A percentile compares a stretch with the other conserved stretches of the same genome.
Evolutionary conservation across 164 flowering plant genomes (phyloP).

Genomic region (Brasenia schreberi): DNA sequence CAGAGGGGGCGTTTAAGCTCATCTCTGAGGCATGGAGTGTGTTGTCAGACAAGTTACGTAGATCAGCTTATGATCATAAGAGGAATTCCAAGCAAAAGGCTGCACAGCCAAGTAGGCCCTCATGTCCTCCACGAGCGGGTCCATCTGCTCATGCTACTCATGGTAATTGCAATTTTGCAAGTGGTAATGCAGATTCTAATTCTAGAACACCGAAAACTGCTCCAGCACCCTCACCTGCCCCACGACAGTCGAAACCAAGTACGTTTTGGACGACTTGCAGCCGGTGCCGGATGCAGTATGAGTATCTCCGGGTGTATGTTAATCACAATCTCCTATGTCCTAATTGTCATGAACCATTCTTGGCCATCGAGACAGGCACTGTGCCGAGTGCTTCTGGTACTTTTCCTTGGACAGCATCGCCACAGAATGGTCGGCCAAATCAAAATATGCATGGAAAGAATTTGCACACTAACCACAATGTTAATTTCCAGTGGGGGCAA

Average conservation of each 20-base stretch:
- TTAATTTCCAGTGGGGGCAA: slow-evolving; percentile 42
- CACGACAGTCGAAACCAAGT: slow-evolving; percentile 20
- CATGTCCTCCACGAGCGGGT: slow-evolving; percentile 8
- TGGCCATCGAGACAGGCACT: slow-evolving; percentile 46
- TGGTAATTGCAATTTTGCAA: background rate
- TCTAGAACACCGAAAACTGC: slow-evolving; percentile 1
- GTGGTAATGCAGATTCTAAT: background rate
- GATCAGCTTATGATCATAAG: slow-evolving; percentile 49
- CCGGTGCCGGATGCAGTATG: slow-evolving; percentile 67
- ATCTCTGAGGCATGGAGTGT: slow-evolving; percentile 86
- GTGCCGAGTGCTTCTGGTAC: slow-evolving; percentile 26
- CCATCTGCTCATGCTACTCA: slow-evolving; percentile 26
- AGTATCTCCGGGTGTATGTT: slow-evolving; percentile 52
- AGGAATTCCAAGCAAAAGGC: slow-evolving; percentile 28
- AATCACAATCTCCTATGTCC: slow-evolving; percentile 66
- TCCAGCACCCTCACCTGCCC: slow-evolving; percentile 18
- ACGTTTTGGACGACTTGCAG: slow-evolving; percentile 79
- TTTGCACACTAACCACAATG: slow-evolving; percentile 18
- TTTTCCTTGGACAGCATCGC: slow-evolving; percentile 25
- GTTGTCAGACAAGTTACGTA: slow-evolving; percentile 60
- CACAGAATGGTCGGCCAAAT: slow-evolving; percentile 18
- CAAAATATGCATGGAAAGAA: slow-evolving; percentile 3
- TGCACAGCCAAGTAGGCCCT: slow-evolving; percentile 6
- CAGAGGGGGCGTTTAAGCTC: slow-evolving; percentile 86
- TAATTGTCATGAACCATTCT: slow-evolving; percentile 58